These are phyloP conservation scores for Trametes maxima DNA, from an alignment of 768 basidiomycete species.

Conservation along the genomic window DNA sequence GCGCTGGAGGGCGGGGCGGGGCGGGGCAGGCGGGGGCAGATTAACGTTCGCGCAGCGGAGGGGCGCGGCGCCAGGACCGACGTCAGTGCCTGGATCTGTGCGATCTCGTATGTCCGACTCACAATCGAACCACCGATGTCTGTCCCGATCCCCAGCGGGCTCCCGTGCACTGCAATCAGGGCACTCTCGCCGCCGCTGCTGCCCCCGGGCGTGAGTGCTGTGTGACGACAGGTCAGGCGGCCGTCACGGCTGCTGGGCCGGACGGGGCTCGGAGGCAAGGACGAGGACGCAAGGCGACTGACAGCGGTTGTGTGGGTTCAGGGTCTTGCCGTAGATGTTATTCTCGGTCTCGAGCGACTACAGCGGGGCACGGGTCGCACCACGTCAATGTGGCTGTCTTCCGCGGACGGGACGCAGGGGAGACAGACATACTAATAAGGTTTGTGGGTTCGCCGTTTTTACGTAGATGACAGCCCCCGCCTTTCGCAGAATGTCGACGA, in stretches of 20 bases:
- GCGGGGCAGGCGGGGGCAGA: neutral
- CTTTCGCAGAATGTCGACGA: constrained; percentile 46
- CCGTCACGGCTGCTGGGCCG: constrained; percentile 5
- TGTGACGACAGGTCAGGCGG: neutral
- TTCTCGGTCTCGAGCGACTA: constrained; percentile 58
- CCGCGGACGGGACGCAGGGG: neutral
- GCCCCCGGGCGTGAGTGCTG: constrained; percentile 59
- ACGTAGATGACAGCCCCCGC: constrained; percentile 85
- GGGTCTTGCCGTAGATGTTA: constrained; percentile 48
- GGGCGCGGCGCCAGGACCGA: neutral
- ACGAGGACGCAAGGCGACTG: constrained; percentile 11
- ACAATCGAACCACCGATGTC: constrained; percentile 81
- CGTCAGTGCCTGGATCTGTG: constrained; percentile 8
- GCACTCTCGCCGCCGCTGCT: constrained; percentile 90
- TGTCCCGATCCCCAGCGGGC: constrained; percentile 79
- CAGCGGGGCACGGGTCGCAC: constrained; percentile 16
- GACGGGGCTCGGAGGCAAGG: neutral
- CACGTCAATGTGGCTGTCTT: neutral
- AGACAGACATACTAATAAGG: constrained; percentile 43
- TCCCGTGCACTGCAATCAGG: constrained; percentile 76
- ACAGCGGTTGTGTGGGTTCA: constrained; percentile 49
- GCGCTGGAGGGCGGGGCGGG: constrained; percentile 39
- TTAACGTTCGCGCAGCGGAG: constrained; percentile 9
- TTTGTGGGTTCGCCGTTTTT: constrained; percentile 93
- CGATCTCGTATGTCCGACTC: constrained; percentile 21